Evolutionary conservation across 2,329 filamentous ascomycete genomes (phyloP).

Genomic region (Trematosphaeria pertusa): DNA sequence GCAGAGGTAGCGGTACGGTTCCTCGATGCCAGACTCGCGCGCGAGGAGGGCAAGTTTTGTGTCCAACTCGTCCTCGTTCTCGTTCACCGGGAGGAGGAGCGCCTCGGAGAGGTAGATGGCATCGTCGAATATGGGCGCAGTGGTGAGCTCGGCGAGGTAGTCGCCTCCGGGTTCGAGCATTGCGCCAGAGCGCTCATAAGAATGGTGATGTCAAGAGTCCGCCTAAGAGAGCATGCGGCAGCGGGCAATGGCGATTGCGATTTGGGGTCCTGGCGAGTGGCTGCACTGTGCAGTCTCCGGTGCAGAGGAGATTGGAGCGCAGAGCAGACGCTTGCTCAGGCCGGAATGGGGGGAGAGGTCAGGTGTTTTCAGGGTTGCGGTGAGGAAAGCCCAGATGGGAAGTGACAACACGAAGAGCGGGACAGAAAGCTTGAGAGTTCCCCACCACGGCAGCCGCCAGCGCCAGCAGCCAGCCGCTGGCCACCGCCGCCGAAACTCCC

Average conservation of each 20-base stretch:
- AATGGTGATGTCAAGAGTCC: constrained; percentile 13
- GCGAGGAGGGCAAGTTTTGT: constrained; percentile 35
- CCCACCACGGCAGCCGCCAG: not conserved
- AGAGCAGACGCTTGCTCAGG: not conserved
- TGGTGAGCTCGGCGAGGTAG: constrained; percentile 28
- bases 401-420: not conserved
- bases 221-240: not conserved
- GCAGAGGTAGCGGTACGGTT: constrained; percentile 40
- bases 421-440: not conserved
- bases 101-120: constrained; percentile 40
- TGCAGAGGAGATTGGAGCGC: constrained; percentile 4
- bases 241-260: not conserved
- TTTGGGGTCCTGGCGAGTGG: not conserved
- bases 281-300: constrained; percentile 3
- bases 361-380: not conserved
- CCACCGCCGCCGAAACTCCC: too few relatives aligned
- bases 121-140: constrained; percentile 45
- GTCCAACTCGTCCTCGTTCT: constrained; percentile 43
- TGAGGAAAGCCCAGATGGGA: not conserved
- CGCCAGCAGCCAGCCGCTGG: not conserved
- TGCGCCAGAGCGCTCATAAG: constrained; percentile 43
- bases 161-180: constrained; percentile 38
- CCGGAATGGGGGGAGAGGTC: constrained; percentile 1
- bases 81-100: constrained; percentile 28
- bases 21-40: constrained; percentile 39